Evolutionary conservation across 805 yeast species (phyloP).

Genomic region (Kuraishia capsulata): DNA sequence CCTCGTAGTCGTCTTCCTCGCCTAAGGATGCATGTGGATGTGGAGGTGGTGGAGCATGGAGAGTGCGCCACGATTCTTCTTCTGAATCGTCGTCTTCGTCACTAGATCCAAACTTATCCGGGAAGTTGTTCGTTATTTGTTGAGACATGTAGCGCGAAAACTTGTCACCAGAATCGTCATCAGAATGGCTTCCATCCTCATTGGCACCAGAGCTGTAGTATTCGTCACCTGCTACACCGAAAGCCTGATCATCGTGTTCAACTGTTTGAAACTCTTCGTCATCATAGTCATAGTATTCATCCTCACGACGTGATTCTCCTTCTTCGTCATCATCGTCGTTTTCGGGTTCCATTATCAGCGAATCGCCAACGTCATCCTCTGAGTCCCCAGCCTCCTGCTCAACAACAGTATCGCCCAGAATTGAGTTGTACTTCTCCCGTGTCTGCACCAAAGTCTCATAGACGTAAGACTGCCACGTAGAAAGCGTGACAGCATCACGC

Average conservation of each 20-base stretch:
- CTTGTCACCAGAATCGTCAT: conserved; percentile 30
- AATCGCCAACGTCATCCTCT: conserved; percentile 21
- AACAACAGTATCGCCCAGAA: conserved; percentile 47
- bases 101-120: conserved; percentile 39
- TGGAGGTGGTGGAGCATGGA: conserved; percentile 8
- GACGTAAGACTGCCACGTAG: conserved; percentile 76
- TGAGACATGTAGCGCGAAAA: conserved; percentile 71
- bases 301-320: conserved; percentile 10
- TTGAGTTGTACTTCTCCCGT: conserved; percentile 88
- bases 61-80: conserved; percentile 20
- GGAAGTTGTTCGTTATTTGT: conserved; percentile 50
- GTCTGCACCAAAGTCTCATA: conserved; percentile 78
- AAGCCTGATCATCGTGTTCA: conserved; percentile 18
- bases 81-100: conserved; percentile 55
- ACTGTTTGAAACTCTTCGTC: conserved; percentile 8
- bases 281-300: not conserved
- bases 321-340: conserved; percentile 13
- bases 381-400: conserved; percentile 24
- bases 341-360: not conserved
- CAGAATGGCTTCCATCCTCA: conserved; percentile 4
- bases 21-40: conserved; percentile 14
- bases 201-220: not conserved
- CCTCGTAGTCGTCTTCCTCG: conserved; percentile 63
- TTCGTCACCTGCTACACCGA: conserved; percentile 13
- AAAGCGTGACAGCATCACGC: conserved; percentile 38